Base-by-base conservation (phyloP, 805 yeast species). In the Clavispora phyllophila region DNA sequence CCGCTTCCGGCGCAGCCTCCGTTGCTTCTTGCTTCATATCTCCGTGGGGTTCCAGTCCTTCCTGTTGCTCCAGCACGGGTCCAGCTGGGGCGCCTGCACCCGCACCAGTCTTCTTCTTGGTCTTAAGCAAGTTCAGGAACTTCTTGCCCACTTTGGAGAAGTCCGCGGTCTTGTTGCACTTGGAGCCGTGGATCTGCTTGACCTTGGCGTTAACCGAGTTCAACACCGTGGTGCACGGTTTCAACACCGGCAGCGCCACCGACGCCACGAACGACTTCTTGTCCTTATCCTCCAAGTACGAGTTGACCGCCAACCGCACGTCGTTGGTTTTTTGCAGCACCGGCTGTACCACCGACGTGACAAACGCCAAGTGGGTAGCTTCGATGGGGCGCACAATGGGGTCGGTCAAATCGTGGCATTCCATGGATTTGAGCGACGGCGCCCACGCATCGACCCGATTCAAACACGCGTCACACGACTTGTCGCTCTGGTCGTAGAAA, bases 401-500 rank as follows among this genome's bases (percentile, higher is more conserved):
- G 38, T 71, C 70, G 29, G 75, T 70, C 37, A 81, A 55, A 45
- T 72, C 76, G 37, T 67, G 63, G 57, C 70, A 71, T 39, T 78
- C 76, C 25, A 74, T 61, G 2, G 83, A 74, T 64, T 79, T 78
- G 42, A 82, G 62, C 29, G 69, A 66, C 3, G 96, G 96, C 17
- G 78, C 65, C 33, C 64, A 57, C 45, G 61, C 58, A 54, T 89
- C 96, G 34, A 87, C 65, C 27, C 68, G 57, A 44, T 57, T 59
- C 51, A 89, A 75, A n/a, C 77, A 63, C 24, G 65, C 53, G 50
- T 84, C 83, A n/a, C 59, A 61, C 24, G 82, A 71, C 24, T 66
- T 59, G 40, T 66, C 70, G 60, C 86, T 86, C 19, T 74, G 70
- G 36, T 68, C 62, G 34, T 78, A 60, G 5, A 76, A 66, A 17